Percentiles rank a stretch among this genome's conserved stretches.
Evolutionary conservation across 768 basidiomycete genomes (phyloP).

Genomic region (Cystobasidiopsis lactophilus): DNA sequence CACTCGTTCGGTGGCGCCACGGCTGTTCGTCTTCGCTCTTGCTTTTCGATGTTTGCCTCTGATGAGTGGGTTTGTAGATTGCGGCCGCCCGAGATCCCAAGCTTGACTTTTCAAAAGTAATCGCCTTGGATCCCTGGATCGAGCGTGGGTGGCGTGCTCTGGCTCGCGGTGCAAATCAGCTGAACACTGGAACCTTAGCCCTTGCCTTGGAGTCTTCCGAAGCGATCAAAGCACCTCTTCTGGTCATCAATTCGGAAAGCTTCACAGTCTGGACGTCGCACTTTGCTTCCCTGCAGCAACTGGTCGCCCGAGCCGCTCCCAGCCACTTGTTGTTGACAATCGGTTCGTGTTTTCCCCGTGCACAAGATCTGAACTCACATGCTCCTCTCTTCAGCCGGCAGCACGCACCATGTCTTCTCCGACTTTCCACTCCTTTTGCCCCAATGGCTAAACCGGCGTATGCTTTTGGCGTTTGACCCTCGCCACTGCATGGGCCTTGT

Average conservation of each 20-base stretch:
- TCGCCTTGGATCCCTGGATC: background rate
- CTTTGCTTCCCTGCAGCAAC: background rate
- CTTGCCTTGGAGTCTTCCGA: no score
- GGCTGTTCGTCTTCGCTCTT: background rate
- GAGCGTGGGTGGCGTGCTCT: background rate
- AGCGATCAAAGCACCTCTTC: background rate
- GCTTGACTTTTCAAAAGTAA: background rate
- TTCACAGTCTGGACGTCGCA: slow-evolving; percentile 7
- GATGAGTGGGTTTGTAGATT: background rate
- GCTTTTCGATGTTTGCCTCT: background rate
- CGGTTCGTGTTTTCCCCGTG: background rate
- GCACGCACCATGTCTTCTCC: slow-evolving; percentile 16
- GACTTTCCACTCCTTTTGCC: slow-evolving; percentile 6
- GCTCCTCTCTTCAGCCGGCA: slow-evolving; percentile 1
- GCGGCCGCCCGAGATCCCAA: background rate
- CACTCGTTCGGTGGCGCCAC: slow-evolving; percentile 10
- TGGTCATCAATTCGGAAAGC: slow-evolving; percentile 25
- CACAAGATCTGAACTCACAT: background rate
- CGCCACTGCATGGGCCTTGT: no score
- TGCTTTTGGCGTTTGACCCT: no score
- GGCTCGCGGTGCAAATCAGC: no score
- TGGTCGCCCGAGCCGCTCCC: background rate
- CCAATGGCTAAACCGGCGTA: background rate
- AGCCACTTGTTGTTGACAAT: slow-evolving; percentile 10
- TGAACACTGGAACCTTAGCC: no score